Evolutionary conservation across 257 asterid species (phyloP).

Genomic region (Plantago major): DNA sequence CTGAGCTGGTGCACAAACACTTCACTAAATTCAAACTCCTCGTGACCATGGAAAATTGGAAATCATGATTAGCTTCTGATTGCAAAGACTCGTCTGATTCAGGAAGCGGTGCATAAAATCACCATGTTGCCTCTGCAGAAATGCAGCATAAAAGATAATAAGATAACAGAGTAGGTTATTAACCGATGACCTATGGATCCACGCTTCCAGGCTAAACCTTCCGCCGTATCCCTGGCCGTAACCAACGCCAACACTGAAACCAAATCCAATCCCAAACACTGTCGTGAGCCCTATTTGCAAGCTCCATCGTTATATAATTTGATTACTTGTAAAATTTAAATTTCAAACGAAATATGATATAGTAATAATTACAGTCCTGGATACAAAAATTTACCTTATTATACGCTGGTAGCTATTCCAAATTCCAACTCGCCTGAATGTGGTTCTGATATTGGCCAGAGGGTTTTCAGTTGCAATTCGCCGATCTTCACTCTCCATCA

Average conservation of each 20-base stretch:
- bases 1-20: slow-evolving; percentile 93
- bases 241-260: slow-evolving; percentile 83
- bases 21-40: slow-evolving; percentile 95
- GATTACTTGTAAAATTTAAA: too few relatives aligned
- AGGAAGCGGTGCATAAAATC: slow-evolving; percentile 65
- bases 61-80: slow-evolving; percentile 56
- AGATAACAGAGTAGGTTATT: slow-evolving; percentile 3
- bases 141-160: neutral
- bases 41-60: slow-evolving; percentile 92
- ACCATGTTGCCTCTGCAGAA: slow-evolving; percentile 85
- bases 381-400: too few relatives aligned
- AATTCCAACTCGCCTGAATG: too few relatives aligned
- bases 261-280: slow-evolving; percentile 71
- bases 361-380: too few relatives aligned
- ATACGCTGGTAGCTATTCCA: too few relatives aligned
- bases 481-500: too few relatives aligned
- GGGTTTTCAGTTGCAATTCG: too few relatives aligned
- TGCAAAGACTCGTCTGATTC: slow-evolving; percentile 77
- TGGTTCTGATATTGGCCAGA: too few relatives aligned
- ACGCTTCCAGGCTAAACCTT: slow-evolving; percentile 43
- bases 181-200: slow-evolving; percentile 9
- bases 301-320: too few relatives aligned
- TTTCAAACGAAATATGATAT: too few relatives aligned
- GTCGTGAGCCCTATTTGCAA: slow-evolving; percentile 16
- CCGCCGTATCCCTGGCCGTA: slow-evolving; percentile 70